Evolutionary conservation across 2,329 filamentous ascomycete species (phyloP), one percentile per base, ranked within the genome.

Genomic region (Sordariomycetes sp.): DNA sequence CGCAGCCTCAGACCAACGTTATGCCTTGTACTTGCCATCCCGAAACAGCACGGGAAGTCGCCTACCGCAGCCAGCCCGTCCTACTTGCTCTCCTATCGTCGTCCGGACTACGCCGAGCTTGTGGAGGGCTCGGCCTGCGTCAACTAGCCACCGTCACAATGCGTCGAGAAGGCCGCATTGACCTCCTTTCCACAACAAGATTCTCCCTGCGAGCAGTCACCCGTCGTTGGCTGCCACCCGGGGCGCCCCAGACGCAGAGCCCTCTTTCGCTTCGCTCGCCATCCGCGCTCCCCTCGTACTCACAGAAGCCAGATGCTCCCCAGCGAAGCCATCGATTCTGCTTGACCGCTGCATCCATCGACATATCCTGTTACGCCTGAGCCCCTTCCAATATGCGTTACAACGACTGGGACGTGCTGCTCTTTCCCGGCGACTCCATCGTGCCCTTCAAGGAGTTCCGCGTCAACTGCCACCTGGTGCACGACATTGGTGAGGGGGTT

Each of bases 371-470:
- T 50, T 50, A 50, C n/a, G 46, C 22, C 20, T 20, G 46, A 24
- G 6, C 20, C 28, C 46, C 46, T 24, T 22, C 20, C 70, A 78
- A 65, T 61, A 95, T 96, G 90, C 85, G 90, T 60, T 95, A 88
- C 77, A 82, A 90, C 64, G 85, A 90, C 66, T 95, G 90, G 90
- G 90, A 96, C 66, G 81, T 94, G 58, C 81, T 95, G 51, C 76
- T 95, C 61, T 95, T 95, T 68, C 86, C 89, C 0, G 71, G 70
- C 61, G 79, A 80, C 61, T 84, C 79, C 64, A 85, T 83, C 64
- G 69, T 87, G 14, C 90, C 90, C 1, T 71, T 92, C 58, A 88
- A 89, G 70, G 90, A 95, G 71, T 96, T 94, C 77, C 86, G 85
- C 67, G 89, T 89, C 8, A 79, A 82, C 61, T 95, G 89, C 69